These are phyloP conservation scores for Suhomyces canberraensis DNA, from an alignment of 805 yeast genomes.

Conservation along the genomic window DNA sequence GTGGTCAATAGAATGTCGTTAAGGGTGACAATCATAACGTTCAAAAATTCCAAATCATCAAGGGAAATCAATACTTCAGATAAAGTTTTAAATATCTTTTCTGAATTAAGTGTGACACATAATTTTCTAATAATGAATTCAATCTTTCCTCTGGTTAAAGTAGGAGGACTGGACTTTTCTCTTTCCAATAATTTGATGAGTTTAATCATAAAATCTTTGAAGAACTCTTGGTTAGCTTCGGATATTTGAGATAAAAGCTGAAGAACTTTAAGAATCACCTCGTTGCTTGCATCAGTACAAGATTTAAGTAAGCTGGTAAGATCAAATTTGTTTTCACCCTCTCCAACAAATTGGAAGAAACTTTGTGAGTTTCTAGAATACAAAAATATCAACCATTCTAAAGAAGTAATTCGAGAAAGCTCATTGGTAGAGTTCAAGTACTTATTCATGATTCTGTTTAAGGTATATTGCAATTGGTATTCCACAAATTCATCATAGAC, in stretches of 20 bases:
- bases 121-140: constrained; percentile 81
- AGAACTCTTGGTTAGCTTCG: constrained; percentile 70
- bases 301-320: constrained; percentile 77
- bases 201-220: constrained; percentile 70
- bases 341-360: constrained; percentile 25
- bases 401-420: constrained; percentile 73
- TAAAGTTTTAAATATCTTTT: constrained; percentile 74
- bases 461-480: constrained; percentile 45
- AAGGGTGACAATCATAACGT: constrained; percentile 80
- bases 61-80: constrained; percentile 64
- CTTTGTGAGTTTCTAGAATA: constrained; percentile 56
- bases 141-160: constrained; percentile 55
- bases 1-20: constrained; percentile 84
- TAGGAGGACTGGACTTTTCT: constrained; percentile 25
- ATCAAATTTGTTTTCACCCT: constrained; percentile 43
- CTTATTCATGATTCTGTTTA: constrained; percentile 70
- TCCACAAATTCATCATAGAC: constrained; percentile 41
- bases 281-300: constrained; percentile 63
- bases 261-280: constrained; percentile 71
- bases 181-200: constrained; percentile 65
- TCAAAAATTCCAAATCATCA: constrained; percentile 62
- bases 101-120: constrained; percentile 77
- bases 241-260: constrained; percentile 73
- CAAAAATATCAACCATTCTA: constrained; percentile 86
- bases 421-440: constrained; percentile 50